Conservation (phyloP, 2,329 filamentous ascomycete species). For the Parastagonospora avenae region DNA sequence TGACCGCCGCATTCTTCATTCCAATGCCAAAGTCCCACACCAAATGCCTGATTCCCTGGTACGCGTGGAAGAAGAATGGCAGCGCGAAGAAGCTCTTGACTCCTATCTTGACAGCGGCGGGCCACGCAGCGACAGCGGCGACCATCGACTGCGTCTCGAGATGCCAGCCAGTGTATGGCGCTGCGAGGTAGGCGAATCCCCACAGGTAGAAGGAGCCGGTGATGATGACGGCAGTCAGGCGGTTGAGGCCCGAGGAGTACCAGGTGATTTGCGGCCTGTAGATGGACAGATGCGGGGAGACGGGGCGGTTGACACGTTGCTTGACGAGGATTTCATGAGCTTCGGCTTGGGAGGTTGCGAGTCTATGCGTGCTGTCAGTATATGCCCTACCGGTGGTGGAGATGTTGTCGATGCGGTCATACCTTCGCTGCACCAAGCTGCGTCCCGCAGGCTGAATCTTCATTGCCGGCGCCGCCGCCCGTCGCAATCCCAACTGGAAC, state of each 20-base stretch:
- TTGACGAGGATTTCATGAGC: conserved; percentile 71
- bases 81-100: conserved; percentile 65
- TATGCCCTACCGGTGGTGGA: not conserved
- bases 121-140: conserved; percentile 67
- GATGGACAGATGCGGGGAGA: conserved; percentile 83
- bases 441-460: conserved; percentile 46
- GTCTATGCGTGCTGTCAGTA: conserved; percentile 30
- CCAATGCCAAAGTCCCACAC: conserved; percentile 69
- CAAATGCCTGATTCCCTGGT: conserved; percentile 75
- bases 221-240: conserved; percentile 78
- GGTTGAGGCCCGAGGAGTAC: conserved; percentile 76
- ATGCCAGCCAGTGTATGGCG: conserved; percentile 75
- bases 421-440: conserved; percentile 55
- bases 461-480: conserved; percentile 49
- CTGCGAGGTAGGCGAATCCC: conserved; percentile 77
- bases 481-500: conserved; percentile 52
- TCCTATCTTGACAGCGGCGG: conserved; percentile 61
- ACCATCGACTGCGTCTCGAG: conserved; percentile 68
- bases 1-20: conserved; percentile 68
- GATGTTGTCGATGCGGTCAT: conserved; percentile 23
- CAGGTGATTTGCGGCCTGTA: conserved; percentile 88
- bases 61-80: conserved; percentile 70
- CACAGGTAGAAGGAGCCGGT: conserved; percentile 80
- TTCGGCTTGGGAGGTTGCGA: conserved; percentile 60
- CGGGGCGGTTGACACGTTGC: conserved; percentile 81